These are phyloP conservation scores for Fraxinus sp. DNA, from an alignment of 305 asterid genomes.

Conservation along the genomic window DNA sequence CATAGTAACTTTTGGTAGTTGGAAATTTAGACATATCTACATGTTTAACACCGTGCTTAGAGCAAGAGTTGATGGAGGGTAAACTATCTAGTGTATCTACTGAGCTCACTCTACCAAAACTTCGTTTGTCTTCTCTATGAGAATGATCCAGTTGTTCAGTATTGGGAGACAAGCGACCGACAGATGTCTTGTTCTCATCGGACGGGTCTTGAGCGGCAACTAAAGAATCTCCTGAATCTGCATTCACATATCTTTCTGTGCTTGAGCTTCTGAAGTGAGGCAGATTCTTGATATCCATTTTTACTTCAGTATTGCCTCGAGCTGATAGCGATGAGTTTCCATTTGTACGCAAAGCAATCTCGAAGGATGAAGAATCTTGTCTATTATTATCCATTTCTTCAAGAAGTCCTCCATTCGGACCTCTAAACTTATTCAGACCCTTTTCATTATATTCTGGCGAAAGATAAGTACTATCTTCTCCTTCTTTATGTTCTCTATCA, in stretches of 20 bases:
- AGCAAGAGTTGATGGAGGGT: conserved; percentile 26
- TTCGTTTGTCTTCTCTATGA: conserved; percentile 25
- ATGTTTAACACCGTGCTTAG: conserved; percentile 28
- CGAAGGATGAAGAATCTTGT: conserved; percentile 22
- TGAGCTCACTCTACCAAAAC: conserved; percentile 41
- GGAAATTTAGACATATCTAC: conserved; percentile 38
- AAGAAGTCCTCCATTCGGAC: conserved; percentile 23
- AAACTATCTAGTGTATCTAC: conserved; percentile 40
- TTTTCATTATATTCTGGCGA: conserved; percentile 27
- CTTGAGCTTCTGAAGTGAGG: conserved; percentile 11
- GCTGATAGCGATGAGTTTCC: conserved; percentile 19
- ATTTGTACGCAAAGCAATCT: conserved; percentile 21
- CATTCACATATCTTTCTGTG: conserved; percentile 19
- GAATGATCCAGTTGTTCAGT: conserved; percentile 37
- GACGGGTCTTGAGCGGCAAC: conserved; percentile 28
- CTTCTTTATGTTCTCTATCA: conserved; percentile 17
- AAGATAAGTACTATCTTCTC: conserved; percentile 16
- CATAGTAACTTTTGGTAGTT: conserved; percentile 46
- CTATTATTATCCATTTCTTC: conserved; percentile 22
- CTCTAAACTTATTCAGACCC: conserved; percentile 23
- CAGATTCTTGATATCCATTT: conserved; percentile 17
- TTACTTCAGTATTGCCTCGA: conserved; percentile 21
- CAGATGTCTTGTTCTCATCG: conserved; percentile 36
- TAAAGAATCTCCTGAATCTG: conserved; percentile 20
- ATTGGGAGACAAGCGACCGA: conserved; percentile 36